A percentile compares a stretch with the other conserved stretches of the same genome.
These are phyloP conservation scores for Davidsoniella australis DNA, from an alignment of 2,329 filamentous ascomycete genomes.

Conservation along the genomic window DNA sequence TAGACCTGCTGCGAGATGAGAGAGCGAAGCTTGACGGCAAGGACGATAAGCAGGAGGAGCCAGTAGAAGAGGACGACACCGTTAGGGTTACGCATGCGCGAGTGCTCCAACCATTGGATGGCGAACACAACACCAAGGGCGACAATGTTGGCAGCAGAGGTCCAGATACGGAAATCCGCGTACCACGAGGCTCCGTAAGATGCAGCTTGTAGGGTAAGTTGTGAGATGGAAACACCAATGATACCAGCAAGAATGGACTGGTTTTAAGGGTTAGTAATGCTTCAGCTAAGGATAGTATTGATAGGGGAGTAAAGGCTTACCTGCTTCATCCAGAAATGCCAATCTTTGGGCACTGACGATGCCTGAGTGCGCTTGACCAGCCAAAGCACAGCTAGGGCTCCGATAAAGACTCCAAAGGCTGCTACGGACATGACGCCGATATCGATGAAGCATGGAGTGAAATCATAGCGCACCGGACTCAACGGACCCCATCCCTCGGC, in stretches of 20 bases:
- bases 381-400: constrained; percentile 64
- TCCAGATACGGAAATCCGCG: constrained; percentile 74
- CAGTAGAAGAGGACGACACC: constrained; percentile 84
- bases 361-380: constrained; percentile 53
- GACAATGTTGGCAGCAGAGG: constrained; percentile 51
- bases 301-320: constrained; percentile 29
- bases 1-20: constrained; percentile 65
- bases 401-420: constrained; percentile 60
- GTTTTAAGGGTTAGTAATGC: constrained; percentile 12
- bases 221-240: constrained; percentile 48
- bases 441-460: constrained; percentile 95
- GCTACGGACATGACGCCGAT: constrained; percentile 69
- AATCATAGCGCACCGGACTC: constrained; percentile 74
- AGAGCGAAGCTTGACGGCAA: constrained; percentile 70
- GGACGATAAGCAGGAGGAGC: constrained; percentile 66
- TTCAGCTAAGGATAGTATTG: neutral
- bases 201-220: constrained; percentile 61
- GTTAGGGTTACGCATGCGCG: constrained; percentile 67
- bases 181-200: constrained; percentile 53
- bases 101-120: constrained; percentile 77
- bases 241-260: constrained; percentile 48
- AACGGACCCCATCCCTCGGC: constrained; percentile 89
- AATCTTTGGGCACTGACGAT: constrained; percentile 56
- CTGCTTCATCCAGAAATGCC: constrained; percentile 88
- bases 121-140: constrained; percentile 60